Evolutionary conservation across 2,329 filamentous ascomycete species (phyloP), one percentile per base, ranked within the genome.

Genomic region (Ciborinia camelliae): DNA sequence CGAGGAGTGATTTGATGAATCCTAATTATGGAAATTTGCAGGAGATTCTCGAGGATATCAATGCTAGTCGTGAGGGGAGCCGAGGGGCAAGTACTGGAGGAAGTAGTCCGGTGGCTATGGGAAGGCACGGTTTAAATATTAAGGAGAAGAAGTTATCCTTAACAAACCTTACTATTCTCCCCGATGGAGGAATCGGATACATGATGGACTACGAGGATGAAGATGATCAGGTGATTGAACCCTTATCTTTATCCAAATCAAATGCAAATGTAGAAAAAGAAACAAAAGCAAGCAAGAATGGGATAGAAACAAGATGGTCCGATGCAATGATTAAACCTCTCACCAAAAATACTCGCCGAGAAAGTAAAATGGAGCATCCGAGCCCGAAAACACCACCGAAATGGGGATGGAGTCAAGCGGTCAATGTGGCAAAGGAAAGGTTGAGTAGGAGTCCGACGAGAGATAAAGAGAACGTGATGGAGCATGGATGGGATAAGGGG

Each of bases 311-410:
- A 1, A 41, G 67, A 39, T 72, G 71, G 70, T 68, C 67, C 0
- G 66, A 68, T 8, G 67, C 67, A 7, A 71, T 71, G 69, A n/a
- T 32, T 1, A 69, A 69, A 47, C 53, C 69, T 3, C 28, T 39
- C 12, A 43, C 58, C 7, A 64, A 52, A 47, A 57, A 43, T 0
- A 61, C 67, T 1, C 52, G 69, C 10, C 52, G 65, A 12, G 70
- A 71, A 32, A 69, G 67, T 30, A 68, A 68, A 41, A 69, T 72
- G 64, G 61, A 71, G 48, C 68, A 70, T 58, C 70, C 71, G 2
- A 67, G 53, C 30, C 71, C 71, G 3, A 55, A 50, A n/a, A 69
- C 68, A 9, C 69, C 68, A 32, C 65, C 67, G 3, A 67, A 68
- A 26, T 66, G 65, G 59, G 54, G 35, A 6, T 14, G 66, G 43